Conservation (phyloP, 2,329 filamentous ascomycete genomes). For the Geosmithia putterillii region DNA sequence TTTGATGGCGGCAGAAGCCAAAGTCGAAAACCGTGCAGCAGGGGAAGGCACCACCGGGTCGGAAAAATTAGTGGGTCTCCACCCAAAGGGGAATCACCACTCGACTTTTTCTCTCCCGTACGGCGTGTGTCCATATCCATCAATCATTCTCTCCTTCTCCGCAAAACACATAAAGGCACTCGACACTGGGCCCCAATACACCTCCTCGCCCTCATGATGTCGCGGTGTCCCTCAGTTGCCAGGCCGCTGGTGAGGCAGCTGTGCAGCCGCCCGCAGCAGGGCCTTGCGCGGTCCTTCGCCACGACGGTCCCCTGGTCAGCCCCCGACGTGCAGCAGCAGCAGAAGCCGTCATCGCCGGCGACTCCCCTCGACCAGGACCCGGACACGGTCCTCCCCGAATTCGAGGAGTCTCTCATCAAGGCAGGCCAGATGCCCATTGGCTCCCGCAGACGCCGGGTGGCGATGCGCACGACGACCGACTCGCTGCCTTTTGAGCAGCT, state of each 20-base stretch:
- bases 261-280: conserved; percentile 15
- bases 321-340: conserved; percentile 8
- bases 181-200: conserved; percentile 1
- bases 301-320: conserved; percentile 18
- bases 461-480: conserved; percentile 44
- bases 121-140: no score
- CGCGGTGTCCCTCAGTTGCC: conserved; percentile 45
- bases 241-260: conserved; percentile 42
- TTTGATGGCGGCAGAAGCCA: neutral
- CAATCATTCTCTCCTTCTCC: neutral
- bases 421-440: conserved; percentile 63
- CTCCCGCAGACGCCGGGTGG: conserved; percentile 71
- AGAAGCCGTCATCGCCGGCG: conserved; percentile 3
- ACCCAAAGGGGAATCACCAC: conserved; percentile 3
- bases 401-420: conserved; percentile 55
- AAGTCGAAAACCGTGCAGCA: conserved; percentile 1
- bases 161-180: neutral
- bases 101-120: conserved; percentile 12
- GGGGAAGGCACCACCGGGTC: conserved; percentile 5
- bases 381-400: conserved; percentile 47
- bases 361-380: conserved; percentile 41
- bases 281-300: conserved; percentile 21
- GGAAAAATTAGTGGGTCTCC: conserved; percentile 15
- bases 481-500: conserved; percentile 79
- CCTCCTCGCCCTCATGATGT: conserved; percentile 29